Evolutionary conservation across 1,139 yeast species (phyloP).

Genomic region (Maudiozyma humilis): DNA sequence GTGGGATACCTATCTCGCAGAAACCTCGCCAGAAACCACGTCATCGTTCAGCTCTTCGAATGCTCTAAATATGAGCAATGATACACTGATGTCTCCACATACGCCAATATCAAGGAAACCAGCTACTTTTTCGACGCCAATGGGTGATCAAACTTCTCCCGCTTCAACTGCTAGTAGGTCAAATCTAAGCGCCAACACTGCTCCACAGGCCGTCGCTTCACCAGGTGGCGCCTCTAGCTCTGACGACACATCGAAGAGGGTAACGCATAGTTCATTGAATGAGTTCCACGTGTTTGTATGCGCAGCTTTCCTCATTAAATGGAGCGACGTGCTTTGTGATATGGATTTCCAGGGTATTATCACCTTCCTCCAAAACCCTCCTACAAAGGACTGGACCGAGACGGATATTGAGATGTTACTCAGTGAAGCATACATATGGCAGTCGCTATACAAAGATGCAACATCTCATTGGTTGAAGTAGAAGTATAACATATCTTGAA

Average conservation of each 20-base stretch:
- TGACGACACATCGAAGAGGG: conserved; percentile 14
- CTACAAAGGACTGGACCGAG: conserved; percentile 78
- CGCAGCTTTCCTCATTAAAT: conserved; percentile 91
- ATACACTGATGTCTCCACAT: conserved; percentile 11
- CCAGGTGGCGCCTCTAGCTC: conserved; percentile 8
- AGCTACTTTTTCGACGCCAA: conserved; percentile 17
- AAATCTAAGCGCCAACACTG: neutral
- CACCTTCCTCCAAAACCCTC: conserved; percentile 81
- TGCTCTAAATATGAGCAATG: neutral
- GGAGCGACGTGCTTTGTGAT: conserved; percentile 66
- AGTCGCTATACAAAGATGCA: conserved; percentile 81
- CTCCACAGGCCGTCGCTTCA: conserved; percentile 6
- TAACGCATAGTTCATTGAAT: conserved; percentile 59
- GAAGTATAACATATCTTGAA: neutral
- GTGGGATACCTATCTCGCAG: conserved; percentile 97
- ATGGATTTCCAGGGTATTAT: conserved; percentile 94
- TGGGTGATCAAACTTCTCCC: conserved; percentile 16
- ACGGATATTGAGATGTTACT: conserved; percentile 84
- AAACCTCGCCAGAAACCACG: conserved; percentile 40
- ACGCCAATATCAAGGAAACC: conserved; percentile 20
- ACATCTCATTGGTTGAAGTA: conserved; percentile 52
- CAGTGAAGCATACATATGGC: conserved; percentile 97
- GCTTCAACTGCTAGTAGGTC: conserved; percentile 6
- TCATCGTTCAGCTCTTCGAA: conserved; percentile 11
- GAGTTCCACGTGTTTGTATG: conserved; percentile 95